Base-by-base conservation (phyloP, 1,284 basidiomycete species). In the Leccinum glutinopallens region DNA sequence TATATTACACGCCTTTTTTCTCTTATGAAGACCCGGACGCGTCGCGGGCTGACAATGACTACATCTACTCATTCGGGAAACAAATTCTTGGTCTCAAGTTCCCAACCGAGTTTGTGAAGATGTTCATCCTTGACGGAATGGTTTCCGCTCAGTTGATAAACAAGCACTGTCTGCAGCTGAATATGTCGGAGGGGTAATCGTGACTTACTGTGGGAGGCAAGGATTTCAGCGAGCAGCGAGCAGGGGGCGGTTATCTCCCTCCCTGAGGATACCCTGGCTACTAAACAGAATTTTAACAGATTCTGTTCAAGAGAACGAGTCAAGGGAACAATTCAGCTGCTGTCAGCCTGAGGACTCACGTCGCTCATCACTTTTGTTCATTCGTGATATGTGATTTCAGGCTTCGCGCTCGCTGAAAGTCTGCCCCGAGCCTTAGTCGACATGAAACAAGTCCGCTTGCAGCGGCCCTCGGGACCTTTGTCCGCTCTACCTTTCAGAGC, bases 81-180 rank as follows among this genome's bases (percentile, higher is more conserved):
- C 19, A 69, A 57, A 59, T 75, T 77, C 54, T 68, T 71, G 13
- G 76, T 75, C 63, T 79, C 75, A 2, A 68, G 72, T 49, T 76
- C 73, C 80, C 81, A 81, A 33, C 80, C 80, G 6, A 81, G 68
- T 33, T 70, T 76, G 54, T 72, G 71, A 54, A 82, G 70, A 3
- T 77, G 74, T 17, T 78, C 71, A 0, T 78, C 65, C n/a, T 71
- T 73, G 6, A 71, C 75, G 49, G 74, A 74, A 17, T 72, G 70
- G 64, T 79, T 83, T 3, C 78, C 76, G 8, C 78, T 81, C 15
- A 81, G 64, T 22, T 79, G 51, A 60, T 58, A 37, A 61, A 60
- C 46, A 61, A 33, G 62, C 33, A 22, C 22, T 19, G 25, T 25
- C 25, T 25, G 25, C 25, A 2, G 25, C n/a, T 29, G 41, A 43